These are phyloP conservation scores for Noccaea caerulescens DNA, from an alignment of 345 rosid genomes.

Conservation along the genomic window DNA sequence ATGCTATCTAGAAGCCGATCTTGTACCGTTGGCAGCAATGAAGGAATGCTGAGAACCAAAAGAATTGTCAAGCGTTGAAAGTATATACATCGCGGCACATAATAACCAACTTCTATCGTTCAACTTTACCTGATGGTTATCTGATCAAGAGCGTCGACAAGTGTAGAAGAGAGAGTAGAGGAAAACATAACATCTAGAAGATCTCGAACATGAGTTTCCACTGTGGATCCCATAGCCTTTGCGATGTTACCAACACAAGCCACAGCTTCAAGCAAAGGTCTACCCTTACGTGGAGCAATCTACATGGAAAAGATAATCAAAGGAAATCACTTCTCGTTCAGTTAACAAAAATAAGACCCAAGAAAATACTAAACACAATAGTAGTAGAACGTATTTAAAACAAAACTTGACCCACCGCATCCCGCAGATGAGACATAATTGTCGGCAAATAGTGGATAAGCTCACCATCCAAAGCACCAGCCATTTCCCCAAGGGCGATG, in stretches of 20 bases:
- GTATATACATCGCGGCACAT: conserved; percentile 21
- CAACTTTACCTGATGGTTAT: conserved; percentile 69
- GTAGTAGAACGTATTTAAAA: conserved; percentile 11
- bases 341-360: conserved; percentile 13
- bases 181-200: conserved; percentile 89
- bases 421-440: conserved; percentile 86
- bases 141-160: conserved; percentile 89
- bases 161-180: conserved; percentile 82
- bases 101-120: conserved; percentile 25
- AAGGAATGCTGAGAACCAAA: conserved; percentile 78
- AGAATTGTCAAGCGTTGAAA: conserved; percentile 20
- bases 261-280: conserved; percentile 94
- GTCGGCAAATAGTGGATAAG: conserved; percentile 94
- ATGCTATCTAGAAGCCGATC: conserved; percentile 81
- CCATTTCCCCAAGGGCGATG: conserved; percentile 99
- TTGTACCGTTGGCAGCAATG: conserved; percentile 82
- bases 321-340: conserved; percentile 24
- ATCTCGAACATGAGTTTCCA: conserved; percentile 83
- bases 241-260: conserved; percentile 98
- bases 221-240: conserved; percentile 84
- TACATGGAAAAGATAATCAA: conserved; percentile 46
- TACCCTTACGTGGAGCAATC: conserved; percentile 99
- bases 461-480: conserved; percentile 99
- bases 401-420: conserved; percentile 68
- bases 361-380: conserved; percentile 25